Base-by-base conservation (phyloP, 306 rosid species). In the Ormosia emarginata region DNA sequence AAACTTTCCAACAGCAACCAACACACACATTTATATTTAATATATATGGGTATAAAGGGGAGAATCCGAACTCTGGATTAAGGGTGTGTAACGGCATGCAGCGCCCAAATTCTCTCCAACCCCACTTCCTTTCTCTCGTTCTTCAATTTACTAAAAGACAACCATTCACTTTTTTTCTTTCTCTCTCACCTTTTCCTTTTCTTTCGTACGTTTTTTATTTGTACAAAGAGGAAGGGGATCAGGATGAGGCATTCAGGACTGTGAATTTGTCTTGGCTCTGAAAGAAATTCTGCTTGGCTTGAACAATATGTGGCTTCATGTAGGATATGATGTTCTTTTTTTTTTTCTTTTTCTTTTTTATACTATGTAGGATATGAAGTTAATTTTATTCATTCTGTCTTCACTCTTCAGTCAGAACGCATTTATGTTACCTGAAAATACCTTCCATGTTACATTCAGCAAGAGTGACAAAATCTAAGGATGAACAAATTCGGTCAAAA, bases 71-170 rank as follows among this genome's bases (percentile, higher is more conserved):
- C 8, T 57, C 30, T 17, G 61, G 67, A 67, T 65, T 30, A 43
- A 57, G 76, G 43, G 58, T 32, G 75, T 2, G 18, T 55, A 67
- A 68, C 7, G 46, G 80, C 49, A 67, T 53, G 62, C 46, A 71
- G 41, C 7, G 76, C 30, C 73, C 64, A 69, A 73, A 50, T 75
- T 85, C 65, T 53, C 74, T 68, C 74, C 81, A 74, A 67, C 74
- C 62, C 81, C 78, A 58, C 81, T 50, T 24, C 75, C 4, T 53
- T 36, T 7, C 17, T 67, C 5, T 11, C 32, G 44, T 7, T 62
- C 57, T 57, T 34, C 58, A 11, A 79, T 43, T 44, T 67, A 66
- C 81, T 71, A 81, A 71, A 67, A 37, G 83, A 77, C 85, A 81
- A 81, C 78, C 74, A 30, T 44, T 7, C 73, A 5, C 81, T 84